Evolutionary conservation across 345 rosid genomes (phyloP), one percentile per base, ranked within the genome.

Genomic region (Ailanthus altissimus): DNA sequence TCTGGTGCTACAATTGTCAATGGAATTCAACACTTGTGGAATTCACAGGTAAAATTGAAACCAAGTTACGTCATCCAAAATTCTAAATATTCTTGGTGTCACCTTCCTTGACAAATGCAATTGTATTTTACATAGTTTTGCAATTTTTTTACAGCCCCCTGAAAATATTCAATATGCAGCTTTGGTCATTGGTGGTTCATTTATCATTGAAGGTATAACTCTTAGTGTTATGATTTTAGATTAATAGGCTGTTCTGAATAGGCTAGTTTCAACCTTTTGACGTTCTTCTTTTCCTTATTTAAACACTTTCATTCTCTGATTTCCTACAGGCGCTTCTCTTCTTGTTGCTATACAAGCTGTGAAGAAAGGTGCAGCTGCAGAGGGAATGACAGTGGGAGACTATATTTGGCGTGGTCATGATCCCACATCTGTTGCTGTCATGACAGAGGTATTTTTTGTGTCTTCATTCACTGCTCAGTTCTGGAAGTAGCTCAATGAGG

Each of bases 381-480:
- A 95, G 81, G 98, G 99, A 71, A 93, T 95, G 99, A 92, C 70
- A 65, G 77, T 95, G 73, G 88, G 92, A 76, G 98, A 95, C 75
- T 95, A 88, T 80, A 79, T 95, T 46, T 95, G 99, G 99, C 98
- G 98, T 77, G 99, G 99, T 70, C 99, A 95, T 90, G 99, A 95
- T 86, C 99, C 99, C 59, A 95, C 99, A 45, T 88, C 99, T 54
- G 99, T 95, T 86, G 99, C 99, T 57, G 99, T 95, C 79, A 95
- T 95, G 99, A 93, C 98, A 43, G 98, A 93, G 97, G 99, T 93
- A 82, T 71, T 50, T 47, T n/a, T 45, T 42, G 23, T 70, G 42
- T 63, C 50, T 47, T 64, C 61, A 50, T 64, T 46, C 45, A 45
- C 51, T 5, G 21, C 59, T 23, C 26, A n/a, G 32, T 46, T 2